A percentile compares a stretch with the other conserved stretches of the same genome.
phyloP scores from a whole-genome alignment of 2,329 filamentous ascomycete species.

The Xylariaceae sp. region DNA sequence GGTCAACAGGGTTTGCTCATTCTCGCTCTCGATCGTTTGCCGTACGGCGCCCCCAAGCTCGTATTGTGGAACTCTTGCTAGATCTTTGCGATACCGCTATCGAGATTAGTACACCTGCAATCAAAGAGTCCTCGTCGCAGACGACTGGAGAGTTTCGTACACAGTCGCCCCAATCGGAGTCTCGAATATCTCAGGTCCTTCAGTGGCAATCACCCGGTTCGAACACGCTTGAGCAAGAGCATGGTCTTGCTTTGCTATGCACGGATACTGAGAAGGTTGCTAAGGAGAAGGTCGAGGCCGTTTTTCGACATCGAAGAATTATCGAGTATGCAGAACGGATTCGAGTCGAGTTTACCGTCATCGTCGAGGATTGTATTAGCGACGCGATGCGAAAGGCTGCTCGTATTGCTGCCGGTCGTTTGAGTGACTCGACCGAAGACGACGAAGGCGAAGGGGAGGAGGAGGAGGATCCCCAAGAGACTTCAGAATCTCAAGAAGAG shows the following conservation, averaged over 20 bases:
- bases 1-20: conserved; percentile 79
- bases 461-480: conserved; percentile 42
- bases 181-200: conserved; percentile 87
- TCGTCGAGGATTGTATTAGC: conserved; percentile 95
- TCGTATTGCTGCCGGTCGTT: conserved; percentile 79
- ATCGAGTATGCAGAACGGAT: conserved; percentile 97
- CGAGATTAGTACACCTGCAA: conserved; percentile 90
- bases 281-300: conserved; percentile 87
- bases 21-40: conserved; percentile 85
- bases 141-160: conserved; percentile 79
- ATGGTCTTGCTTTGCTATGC: conserved; percentile 84
- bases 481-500: conserved; percentile 52
- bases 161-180: conserved; percentile 94
- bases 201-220: conserved; percentile 96
- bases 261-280: conserved; percentile 85
- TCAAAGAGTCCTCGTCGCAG: conserved; percentile 78
- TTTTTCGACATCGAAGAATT: conserved; percentile 87
- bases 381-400: conserved; percentile 89
- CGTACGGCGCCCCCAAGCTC: conserved; percentile 81
- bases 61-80: conserved; percentile 92
- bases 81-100: conserved; percentile 95
- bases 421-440: conserved; percentile 74
- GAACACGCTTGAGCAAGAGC: conserved; percentile 89
- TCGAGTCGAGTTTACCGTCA: conserved; percentile 85
- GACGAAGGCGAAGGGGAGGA: conserved; percentile 54